Conservation (phyloP, 2,329 filamentous ascomycete genomes). For the Scleromitrula shiraiana region DNA sequence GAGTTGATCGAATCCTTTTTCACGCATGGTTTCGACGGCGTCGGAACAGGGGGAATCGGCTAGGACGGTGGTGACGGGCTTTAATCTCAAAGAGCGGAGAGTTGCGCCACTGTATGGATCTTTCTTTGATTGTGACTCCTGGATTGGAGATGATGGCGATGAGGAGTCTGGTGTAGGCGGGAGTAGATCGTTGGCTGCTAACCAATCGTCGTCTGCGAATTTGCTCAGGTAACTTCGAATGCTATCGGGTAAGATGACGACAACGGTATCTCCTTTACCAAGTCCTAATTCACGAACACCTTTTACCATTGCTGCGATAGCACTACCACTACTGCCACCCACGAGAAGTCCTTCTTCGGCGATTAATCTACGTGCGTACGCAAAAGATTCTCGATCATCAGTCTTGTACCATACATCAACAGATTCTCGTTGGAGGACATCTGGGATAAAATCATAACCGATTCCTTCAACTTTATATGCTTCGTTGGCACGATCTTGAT, state of each 20-base stretch:
- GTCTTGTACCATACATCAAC: constrained; percentile 99
- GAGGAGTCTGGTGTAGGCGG: constrained; percentile 47
- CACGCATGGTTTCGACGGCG: constrained; percentile 95
- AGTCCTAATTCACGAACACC: constrained; percentile 72
- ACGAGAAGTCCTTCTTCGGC: constrained; percentile 90
- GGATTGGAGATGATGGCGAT: constrained; percentile 32
- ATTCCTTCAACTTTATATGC: constrained; percentile 98
- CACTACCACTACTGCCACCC: constrained; percentile 88
- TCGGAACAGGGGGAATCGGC: constrained; percentile 66
- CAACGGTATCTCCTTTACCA: constrained; percentile 75
- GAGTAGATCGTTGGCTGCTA: constrained; percentile 89
- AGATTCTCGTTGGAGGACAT: constrained; percentile 71
- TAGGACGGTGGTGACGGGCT: constrained; percentile 82
- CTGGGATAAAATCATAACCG: constrained; percentile 95
- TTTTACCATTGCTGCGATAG: constrained; percentile 72
- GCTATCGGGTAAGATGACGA: constrained; percentile 89
- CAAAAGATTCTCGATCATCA: constrained; percentile 83
- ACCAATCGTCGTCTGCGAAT: constrained; percentile 98
- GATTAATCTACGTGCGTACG: constrained; percentile 82
- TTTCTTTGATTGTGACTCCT: constrained; percentile 32
- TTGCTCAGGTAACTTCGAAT: constrained; percentile 97
- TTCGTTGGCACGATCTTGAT: constrained; percentile 72
- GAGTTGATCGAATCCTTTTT: constrained; percentile 96
- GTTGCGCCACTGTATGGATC: constrained; percentile 74
- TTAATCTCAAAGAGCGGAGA: constrained; percentile 75